These are phyloP conservation scores for Venturia carpophila DNA, from an alignment of 2,329 filamentous ascomycete genomes.

Conservation along the genomic window DNA sequence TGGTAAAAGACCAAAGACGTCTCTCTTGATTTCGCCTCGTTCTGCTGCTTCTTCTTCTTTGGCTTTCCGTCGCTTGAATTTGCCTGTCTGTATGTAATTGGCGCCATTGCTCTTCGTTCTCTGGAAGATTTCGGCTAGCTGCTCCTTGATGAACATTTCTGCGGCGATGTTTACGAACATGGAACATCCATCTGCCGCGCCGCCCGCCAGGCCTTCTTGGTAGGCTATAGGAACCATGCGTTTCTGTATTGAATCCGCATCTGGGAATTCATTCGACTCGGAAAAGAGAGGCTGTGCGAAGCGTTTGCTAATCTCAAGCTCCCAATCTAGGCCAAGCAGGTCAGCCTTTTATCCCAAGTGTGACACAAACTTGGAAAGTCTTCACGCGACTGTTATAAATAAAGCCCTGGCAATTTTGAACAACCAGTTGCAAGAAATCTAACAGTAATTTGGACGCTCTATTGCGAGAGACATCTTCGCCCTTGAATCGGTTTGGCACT, in stretches of 20 bases:
- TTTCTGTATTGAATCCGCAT: constrained; percentile 47
- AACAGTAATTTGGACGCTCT: neutral
- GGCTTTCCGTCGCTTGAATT: constrained; percentile 66
- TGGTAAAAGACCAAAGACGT: constrained; percentile 70
- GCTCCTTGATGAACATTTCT: constrained; percentile 56
- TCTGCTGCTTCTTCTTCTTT: constrained; percentile 66
- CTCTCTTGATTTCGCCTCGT: constrained; percentile 54
- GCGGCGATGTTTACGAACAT: constrained; percentile 54
- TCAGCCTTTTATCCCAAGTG: neutral
- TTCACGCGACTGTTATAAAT: neutral
- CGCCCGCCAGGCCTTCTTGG: constrained; percentile 52
- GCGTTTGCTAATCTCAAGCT: constrained; percentile 57
- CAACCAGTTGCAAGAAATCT: constrained; percentile 17
- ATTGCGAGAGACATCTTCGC: neutral
- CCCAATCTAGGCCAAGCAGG: constrained; percentile 42
- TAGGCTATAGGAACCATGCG: constrained; percentile 60
- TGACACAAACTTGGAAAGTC: neutral
- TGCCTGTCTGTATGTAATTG: constrained; percentile 61
- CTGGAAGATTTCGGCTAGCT: constrained; percentile 47
- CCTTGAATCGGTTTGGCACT: constrained; percentile 25
- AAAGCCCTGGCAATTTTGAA: constrained; percentile 19
- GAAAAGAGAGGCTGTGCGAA: constrained; percentile 54
- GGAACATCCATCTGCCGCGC: constrained; percentile 46
- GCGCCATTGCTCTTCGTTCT: constrained; percentile 50
- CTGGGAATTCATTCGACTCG: constrained; percentile 57